Evolutionary conservation across 1,284 basidiomycete species (phyloP), one percentile per base, ranked within the genome.

Genomic region (Coniophora puteana): DNA sequence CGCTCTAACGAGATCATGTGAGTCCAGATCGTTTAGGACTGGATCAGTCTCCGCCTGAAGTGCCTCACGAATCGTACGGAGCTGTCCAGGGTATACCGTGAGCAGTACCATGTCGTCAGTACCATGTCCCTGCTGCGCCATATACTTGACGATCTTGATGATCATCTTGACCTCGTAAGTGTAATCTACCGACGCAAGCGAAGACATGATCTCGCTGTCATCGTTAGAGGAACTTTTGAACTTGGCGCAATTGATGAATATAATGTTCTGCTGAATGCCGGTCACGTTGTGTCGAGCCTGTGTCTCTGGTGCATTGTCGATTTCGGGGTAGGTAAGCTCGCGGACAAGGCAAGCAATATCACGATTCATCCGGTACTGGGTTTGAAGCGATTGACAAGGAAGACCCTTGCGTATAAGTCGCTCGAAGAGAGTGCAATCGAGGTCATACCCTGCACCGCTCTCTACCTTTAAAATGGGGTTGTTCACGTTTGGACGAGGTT

Each of bases 321-420:
- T 69, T 20, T 78, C 72, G 0, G 74, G 75, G 48, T 82, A 82
- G 0, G 78, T 80, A n/a, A 82, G 66, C 7, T 62, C 46, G 12
- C 76, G 68, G 27, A 82, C 65, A 17, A 80, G 61, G 0, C 62
- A 44, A 10, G 78, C 76, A 11, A 82, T 80, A 44, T 80, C 78
- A 1, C 78, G 78, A 3, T 77, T 66, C 78, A 82, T 82, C n/a
- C 78, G 70, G 50, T 82, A 78, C 46, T 82, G 78, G 39, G 66
- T 45, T 1, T 47, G 53, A 8, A 82, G 65, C 0, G 66, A 74
- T 33, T 59, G 43, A 51, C 80, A 78, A 1, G 78, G 78, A 50
- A 75, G 80, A 0, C 67, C 69, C 47, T 69, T 68, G 3, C 73
- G 52, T 13, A 80, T 73, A 4, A 80, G 67, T 8, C 79, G 71